These are phyloP conservation scores for Bolboschoenus planiculmis DNA, from an alignment of 176 grass and related monocot genomes.

Conservation along the genomic window DNA sequence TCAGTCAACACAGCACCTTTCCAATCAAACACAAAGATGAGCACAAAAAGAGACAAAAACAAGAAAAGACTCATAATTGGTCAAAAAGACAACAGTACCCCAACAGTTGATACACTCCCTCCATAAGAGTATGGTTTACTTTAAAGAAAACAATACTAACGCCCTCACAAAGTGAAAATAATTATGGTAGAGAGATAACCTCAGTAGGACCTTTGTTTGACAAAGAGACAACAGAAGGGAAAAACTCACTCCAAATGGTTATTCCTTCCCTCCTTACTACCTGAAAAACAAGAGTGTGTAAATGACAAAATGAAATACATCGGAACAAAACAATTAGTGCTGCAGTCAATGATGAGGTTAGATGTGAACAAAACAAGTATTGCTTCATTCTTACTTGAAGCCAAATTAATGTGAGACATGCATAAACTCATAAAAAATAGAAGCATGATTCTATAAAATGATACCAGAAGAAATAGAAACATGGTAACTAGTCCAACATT, in stretches of 20 bases:
- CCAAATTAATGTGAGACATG: too few relatives aligned
- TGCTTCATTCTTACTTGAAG: not conserved
- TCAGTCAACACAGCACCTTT: not conserved
- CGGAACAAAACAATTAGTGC: too few relatives aligned
- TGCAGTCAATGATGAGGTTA: too few relatives aligned
- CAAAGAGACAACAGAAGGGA: conserved; percentile 77
- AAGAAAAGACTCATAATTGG: not conserved
- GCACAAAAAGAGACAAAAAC: not conserved
- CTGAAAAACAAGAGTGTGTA: conserved; percentile 39
- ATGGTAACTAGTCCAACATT: not conserved
- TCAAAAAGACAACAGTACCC: not conserved
- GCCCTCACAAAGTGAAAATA: conserved; percentile 1
- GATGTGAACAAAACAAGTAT: too few relatives aligned
- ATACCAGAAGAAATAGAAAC: not conserved
- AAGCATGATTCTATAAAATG: not conserved
- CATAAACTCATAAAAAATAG: too few relatives aligned
- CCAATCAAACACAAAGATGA: not conserved
- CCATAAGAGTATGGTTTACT: conserved; percentile 1
- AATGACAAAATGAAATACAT: conserved; percentile 3
- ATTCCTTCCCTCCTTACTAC: conserved; percentile 95
- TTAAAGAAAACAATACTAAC: conserved; percentile 6
- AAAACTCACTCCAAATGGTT: conserved; percentile 63
- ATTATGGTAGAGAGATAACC: conserved; percentile 35
- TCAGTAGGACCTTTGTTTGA: conserved; percentile 66
- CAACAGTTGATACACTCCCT: not conserved